Conservation (phyloP, 2,329 filamentous ascomycete genomes). For the Hypomyces perniciosus region DNA sequence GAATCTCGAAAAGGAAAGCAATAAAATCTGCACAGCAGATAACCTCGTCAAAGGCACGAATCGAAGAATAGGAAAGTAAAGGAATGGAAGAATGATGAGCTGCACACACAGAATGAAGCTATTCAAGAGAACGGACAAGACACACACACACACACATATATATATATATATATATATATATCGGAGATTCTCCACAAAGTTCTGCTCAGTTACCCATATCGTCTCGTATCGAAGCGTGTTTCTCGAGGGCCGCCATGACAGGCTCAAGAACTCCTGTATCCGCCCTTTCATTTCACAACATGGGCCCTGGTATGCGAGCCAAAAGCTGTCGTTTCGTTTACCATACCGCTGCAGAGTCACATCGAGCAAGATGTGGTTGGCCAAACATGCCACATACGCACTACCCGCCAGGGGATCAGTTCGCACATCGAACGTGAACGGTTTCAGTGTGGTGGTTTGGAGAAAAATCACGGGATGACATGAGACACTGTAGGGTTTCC, state of each 20-base stretch:
- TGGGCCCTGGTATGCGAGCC: neutral
- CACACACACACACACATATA: too few species aligned
- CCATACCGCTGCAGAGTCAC: neutral
- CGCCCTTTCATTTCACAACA: slow-evolving; percentile 8
- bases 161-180: too few species aligned
- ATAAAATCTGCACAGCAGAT: slow-evolving; percentile 17
- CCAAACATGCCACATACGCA: neutral
- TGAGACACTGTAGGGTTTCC: slow-evolving; percentile 9
- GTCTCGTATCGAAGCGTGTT: neutral
- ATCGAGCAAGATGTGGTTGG: neutral
- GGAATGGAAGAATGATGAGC: slow-evolving; percentile 3
- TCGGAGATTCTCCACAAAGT: neutral
- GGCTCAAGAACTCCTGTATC: neutral
- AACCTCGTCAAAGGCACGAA: slow-evolving; percentile 15
- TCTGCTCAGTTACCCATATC: neutral
- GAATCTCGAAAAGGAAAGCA: slow-evolving; percentile 7
- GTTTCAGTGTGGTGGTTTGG: slow-evolving; percentile 8
- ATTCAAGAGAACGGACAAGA: slow-evolving; percentile 5
- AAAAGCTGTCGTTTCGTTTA: slow-evolving; percentile 1
- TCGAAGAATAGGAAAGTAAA: slow-evolving; percentile 7
- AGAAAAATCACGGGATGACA: slow-evolving; percentile 3
- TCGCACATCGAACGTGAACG: slow-evolving; percentile 5
- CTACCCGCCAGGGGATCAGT: neutral
- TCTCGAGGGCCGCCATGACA: neutral
- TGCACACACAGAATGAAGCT: slow-evolving; percentile 14